Conservation (phyloP, 106 monocot species). For the Acanthochlamys bracteata region DNA sequence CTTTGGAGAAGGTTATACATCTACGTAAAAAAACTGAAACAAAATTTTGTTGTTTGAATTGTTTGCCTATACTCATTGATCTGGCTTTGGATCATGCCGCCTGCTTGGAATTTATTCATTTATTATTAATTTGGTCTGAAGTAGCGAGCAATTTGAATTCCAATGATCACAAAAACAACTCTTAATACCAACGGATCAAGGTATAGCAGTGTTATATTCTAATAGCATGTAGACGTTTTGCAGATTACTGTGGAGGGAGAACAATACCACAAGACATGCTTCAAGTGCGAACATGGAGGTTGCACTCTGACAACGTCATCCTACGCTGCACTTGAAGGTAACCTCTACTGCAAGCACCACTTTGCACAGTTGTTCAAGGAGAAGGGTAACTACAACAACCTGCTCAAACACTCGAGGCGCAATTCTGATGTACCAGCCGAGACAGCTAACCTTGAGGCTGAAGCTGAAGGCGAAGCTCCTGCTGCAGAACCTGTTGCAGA, state of each 20-base stretch:
- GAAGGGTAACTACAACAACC: conserved; percentile 18
- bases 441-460: background rate
- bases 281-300: conserved; percentile 35
- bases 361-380: conserved; percentile 24
- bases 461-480: background rate
- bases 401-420: conserved; percentile 8
- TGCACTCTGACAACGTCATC: conserved; percentile 30
- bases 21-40: too few species aligned
- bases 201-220: too few species aligned
- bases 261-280: conserved; percentile 31
- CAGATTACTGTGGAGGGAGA: conserved; percentile 43
- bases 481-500: too few species aligned
- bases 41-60: too few species aligned
- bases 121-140: too few species aligned
- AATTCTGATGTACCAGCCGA: conserved; percentile 14
- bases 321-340: conserved; percentile 40
- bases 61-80: too few species aligned
- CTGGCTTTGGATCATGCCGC: too few species aligned
- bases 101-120: too few species aligned
- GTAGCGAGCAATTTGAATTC: too few species aligned
- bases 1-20: conserved; percentile 52
- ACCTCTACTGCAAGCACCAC: conserved; percentile 24
- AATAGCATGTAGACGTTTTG: background rate
- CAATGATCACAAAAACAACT: too few species aligned
- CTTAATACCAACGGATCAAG: too few species aligned